These are phyloP conservation scores for Monilinia aucupariae DNA, from an alignment of 2,329 filamentous ascomycete genomes.

Conservation along the genomic window DNA sequence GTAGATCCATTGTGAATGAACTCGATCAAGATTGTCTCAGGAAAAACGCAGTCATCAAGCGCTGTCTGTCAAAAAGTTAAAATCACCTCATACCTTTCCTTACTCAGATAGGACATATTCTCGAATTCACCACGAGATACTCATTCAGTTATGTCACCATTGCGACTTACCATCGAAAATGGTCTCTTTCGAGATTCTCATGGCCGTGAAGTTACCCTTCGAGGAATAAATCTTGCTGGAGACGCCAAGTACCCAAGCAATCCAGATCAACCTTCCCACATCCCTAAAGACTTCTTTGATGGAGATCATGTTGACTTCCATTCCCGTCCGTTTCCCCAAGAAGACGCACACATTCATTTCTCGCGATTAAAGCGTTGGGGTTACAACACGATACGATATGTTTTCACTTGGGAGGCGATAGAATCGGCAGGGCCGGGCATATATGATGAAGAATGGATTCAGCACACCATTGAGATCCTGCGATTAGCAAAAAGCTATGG, in stretches of 20 bases:
- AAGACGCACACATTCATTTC: constrained; percentile 83
- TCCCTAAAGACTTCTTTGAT: constrained; percentile 77
- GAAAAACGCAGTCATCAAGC: not conserved
- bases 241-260: constrained; percentile 84
- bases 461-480: constrained; percentile 81
- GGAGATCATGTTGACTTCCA: constrained; percentile 89
- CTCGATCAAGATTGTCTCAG: not conserved
- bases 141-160: constrained; percentile 55
- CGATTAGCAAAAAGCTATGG: constrained; percentile 82
- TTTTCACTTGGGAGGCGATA: constrained; percentile 99
- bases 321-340: constrained; percentile 72
- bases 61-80: not conserved
- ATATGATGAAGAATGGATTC: constrained; percentile 92
- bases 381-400: constrained; percentile 92
- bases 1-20: not conserved
- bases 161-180: constrained; percentile 79
- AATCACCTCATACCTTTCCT: not conserved
- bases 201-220: constrained; percentile 78
- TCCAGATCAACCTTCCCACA: constrained; percentile 76
- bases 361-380: constrained; percentile 79
- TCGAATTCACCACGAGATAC: not conserved
- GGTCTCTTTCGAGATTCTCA: constrained; percentile 75
- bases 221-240: constrained; percentile 89
- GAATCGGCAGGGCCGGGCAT: constrained; percentile 84
- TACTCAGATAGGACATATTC: not conserved